These are phyloP conservation scores for Xerocomus spinulosus DNA, from an alignment of 768 basidiomycete species.

Conservation along the genomic window DNA sequence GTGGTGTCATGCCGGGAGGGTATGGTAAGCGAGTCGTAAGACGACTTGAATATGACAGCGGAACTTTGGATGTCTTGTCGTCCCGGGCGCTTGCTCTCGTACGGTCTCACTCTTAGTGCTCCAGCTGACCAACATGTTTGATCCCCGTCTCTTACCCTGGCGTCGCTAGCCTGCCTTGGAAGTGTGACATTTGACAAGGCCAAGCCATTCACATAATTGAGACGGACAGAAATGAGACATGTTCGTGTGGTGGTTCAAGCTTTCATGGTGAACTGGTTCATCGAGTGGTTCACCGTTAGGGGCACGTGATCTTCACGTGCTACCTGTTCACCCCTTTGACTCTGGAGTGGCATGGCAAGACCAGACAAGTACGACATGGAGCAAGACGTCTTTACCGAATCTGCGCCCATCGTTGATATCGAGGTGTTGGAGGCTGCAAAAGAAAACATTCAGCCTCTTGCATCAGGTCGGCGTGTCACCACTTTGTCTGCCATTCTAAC, in stretches of 20 bases:
- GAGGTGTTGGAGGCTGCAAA: constrained; percentile 80
- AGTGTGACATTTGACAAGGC: too few species aligned
- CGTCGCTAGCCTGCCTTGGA: too few species aligned
- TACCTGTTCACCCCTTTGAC: constrained; percentile 13
- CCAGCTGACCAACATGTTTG: too few species aligned
- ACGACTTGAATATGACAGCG: neutral
- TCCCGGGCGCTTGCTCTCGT: too few species aligned
- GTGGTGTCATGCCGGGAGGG: neutral
- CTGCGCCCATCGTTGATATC: constrained; percentile 62
- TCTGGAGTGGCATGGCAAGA: constrained; percentile 15
- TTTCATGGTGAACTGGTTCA: too few species aligned
- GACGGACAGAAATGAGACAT: too few species aligned
- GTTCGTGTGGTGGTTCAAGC: too few species aligned
- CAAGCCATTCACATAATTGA: too few species aligned
- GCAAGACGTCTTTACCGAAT: constrained; percentile 42
- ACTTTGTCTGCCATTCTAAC: constrained; percentile 68
- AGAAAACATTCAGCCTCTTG: constrained; percentile 83
- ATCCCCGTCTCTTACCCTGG: too few species aligned
- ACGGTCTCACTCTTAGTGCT: too few species aligned
- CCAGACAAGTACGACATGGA: constrained; percentile 25
- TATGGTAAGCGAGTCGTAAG: neutral
- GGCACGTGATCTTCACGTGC: constrained; percentile 21
- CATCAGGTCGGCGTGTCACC: constrained; percentile 73
- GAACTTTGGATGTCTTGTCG: too few species aligned
- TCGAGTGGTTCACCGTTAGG: too few species aligned